phyloP scores from a whole-genome alignment of 2,329 filamentous ascomycete species.

The Fusarium odoratissimum region DNA sequence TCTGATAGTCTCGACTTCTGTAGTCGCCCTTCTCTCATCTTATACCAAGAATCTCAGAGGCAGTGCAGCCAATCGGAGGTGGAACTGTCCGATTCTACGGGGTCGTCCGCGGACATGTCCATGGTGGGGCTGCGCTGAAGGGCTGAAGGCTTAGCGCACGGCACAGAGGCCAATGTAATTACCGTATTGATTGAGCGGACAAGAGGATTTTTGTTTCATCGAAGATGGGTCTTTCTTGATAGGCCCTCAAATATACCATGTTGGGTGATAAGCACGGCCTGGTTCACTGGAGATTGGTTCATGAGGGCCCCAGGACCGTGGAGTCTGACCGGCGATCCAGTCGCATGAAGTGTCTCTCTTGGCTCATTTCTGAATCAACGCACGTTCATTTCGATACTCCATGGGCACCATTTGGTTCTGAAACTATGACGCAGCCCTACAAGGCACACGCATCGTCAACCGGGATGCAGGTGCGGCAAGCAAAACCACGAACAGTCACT shows the following conservation, averaged over 20 bases:
- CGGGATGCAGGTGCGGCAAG: fast-evolving
- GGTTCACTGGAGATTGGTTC: neutral
- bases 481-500: neutral
- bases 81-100: neutral
- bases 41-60: neutral
- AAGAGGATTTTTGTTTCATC: neutral
- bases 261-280: neutral
- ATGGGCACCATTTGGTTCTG: fast-evolving
- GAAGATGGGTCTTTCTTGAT: fast-evolving
- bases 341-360: neutral
- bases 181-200: neutral
- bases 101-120: slow-evolving; percentile 35
- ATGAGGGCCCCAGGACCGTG: neutral
- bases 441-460: too few species aligned
- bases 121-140: slow-evolving; percentile 18
- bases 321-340: neutral
- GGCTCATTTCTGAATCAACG: too few species aligned
- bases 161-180: neutral
- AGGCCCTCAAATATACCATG: too few species aligned
- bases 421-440: neutral
- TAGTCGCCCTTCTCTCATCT: neutral
- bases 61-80: slow-evolving; percentile 12
- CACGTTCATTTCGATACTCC: too few species aligned
- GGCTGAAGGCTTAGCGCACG: neutral
- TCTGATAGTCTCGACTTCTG: neutral